Conservation (phyloP, 176 grass and related monocot genomes). For the Avena insularis region DNA sequence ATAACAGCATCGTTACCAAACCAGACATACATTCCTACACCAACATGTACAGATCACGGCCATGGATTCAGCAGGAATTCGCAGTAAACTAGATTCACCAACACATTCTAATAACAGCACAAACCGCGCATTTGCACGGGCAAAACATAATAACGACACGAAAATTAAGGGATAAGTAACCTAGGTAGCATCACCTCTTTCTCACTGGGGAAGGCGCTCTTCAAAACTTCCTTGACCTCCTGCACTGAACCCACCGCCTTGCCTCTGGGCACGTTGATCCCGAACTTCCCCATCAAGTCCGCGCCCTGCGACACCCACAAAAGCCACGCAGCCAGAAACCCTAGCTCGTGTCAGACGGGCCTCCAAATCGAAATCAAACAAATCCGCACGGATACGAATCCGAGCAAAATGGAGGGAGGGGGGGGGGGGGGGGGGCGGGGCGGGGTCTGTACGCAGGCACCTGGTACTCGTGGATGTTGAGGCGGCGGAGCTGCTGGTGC, state of each 20-base stretch:
- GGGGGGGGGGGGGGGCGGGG: too few relatives aligned
- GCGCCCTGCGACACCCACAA: slow-evolving; percentile 64
- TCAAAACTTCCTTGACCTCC: slow-evolving; percentile 71
- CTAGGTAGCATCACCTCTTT: slow-evolving; percentile 69
- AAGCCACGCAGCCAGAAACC: neutral
- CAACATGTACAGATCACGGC: neutral
- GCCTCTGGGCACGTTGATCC: slow-evolving; percentile 91
- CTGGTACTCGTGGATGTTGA: slow-evolving; percentile 99
- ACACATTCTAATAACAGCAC: neutral
- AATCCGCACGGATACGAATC: slow-evolving; percentile 15
- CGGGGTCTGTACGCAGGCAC: slow-evolving; percentile 45
- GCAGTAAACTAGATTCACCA: slow-evolving; percentile 8
- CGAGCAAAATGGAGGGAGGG: neutral
- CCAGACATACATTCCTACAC: neutral
- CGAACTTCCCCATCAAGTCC: slow-evolving; percentile 95
- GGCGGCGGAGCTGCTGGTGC: slow-evolving; percentile 95
- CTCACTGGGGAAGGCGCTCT: slow-evolving; percentile 75
- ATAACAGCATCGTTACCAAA: slow-evolving; percentile 1
- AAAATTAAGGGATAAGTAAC: neutral
- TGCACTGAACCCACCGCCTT: slow-evolving; percentile 64
- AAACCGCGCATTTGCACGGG: slow-evolving; percentile 18
- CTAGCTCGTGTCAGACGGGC: slow-evolving; percentile 28
- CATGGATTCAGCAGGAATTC: neutral
- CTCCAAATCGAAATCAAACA: neutral
- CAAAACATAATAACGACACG: neutral